Evolutionary conservation across 2,329 filamentous ascomycete genomes (phyloP), one percentile per base, ranked within the genome.

Genomic region (Diaporthe vaccinii): DNA sequence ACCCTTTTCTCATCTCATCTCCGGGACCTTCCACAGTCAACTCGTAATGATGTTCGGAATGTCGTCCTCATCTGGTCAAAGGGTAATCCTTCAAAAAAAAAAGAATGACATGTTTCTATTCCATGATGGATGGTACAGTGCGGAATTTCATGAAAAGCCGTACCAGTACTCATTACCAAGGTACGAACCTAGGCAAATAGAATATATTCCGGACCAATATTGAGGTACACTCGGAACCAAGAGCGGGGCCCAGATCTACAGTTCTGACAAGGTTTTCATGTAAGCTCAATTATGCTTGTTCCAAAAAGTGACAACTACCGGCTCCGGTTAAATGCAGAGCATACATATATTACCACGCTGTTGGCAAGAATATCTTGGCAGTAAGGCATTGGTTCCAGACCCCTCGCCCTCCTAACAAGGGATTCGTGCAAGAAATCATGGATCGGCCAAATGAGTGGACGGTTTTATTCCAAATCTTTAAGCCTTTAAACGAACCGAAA

Each of bases 211-310:
- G 34, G 34, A 3, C 22, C 31, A 39, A 12, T 22, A 6, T 55
- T 55, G 34, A 51, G 34, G 22, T 55, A 41, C 65, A 14, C 8
- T 25, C 15, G 22, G 34, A 28, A 55, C 22, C 7, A 15, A 41
- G 25, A 55, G 65, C 65, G 65, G 65, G 46, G 65, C 51, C 34
- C 36, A 69, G 49, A 69, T 55, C n/a, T 41, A 41, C 65, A 31
- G 17, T 25, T 41, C 49, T 28, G n/a, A 41, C 65, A 69, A 28
- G 49, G 34, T 39, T 67, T 31, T 34, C 41, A 22, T 55, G 49
- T 41, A 31, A 69, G 46, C 65, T 69, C 55, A 69, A 41, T 55
- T 55, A 55, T 69, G 49, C 46, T 69, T 69, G 49, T 69, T 41
- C 65, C 65, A 69, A 69, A 39, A 53, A 17, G 15, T 39, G 12